Conservation (phyloP, 805 yeast genomes). For the Candida namnaoensis region DNA sequence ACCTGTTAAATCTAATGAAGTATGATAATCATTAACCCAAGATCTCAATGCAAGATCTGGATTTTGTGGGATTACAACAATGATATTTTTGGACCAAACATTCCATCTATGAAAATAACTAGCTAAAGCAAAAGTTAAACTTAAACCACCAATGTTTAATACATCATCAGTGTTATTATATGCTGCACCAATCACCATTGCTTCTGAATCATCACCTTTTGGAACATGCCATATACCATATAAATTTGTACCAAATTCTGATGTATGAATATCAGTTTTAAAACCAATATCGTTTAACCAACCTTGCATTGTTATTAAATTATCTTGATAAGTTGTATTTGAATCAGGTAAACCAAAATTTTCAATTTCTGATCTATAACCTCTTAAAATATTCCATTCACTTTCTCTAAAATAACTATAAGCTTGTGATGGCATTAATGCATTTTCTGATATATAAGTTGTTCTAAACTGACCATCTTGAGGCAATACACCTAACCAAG, state of each 20-base stretch:
- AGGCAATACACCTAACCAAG: conserved; percentile 62
- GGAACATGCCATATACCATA: conserved; percentile 90
- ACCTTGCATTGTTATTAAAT: conserved; percentile 31
- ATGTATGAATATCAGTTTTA: conserved; percentile 40
- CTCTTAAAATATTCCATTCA: conserved; percentile 90
- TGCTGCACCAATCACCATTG: conserved; percentile 85
- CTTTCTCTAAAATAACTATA: conserved; percentile 85
- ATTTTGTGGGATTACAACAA: conserved; percentile 74
- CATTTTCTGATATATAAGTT: conserved; percentile 92
- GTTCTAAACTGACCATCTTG: conserved; percentile 71
- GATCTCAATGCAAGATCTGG: conserved; percentile 58
- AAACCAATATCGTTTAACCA: conserved; percentile 74
- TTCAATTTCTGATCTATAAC: conserved; percentile 50
- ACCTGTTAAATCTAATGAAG: conserved; percentile 75
- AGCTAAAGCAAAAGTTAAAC: conserved; percentile 64
- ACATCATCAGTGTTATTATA: conserved; percentile 64
- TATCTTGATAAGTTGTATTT: conserved; percentile 23
- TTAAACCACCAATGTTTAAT: conserved; percentile 72
- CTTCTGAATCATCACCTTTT: conserved; percentile 92
- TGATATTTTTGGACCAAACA: conserved; percentile 92
- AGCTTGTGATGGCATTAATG: conserved; percentile 95
- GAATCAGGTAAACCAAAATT: conserved; percentile 9
- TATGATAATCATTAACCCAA: conserved; percentile 95
- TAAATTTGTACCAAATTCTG: conserved; percentile 35
- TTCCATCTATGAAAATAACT: conserved; percentile 80